Conservation (phyloP, 2,329 filamentous ascomycete species). For the Fusarium sp. region DNA sequence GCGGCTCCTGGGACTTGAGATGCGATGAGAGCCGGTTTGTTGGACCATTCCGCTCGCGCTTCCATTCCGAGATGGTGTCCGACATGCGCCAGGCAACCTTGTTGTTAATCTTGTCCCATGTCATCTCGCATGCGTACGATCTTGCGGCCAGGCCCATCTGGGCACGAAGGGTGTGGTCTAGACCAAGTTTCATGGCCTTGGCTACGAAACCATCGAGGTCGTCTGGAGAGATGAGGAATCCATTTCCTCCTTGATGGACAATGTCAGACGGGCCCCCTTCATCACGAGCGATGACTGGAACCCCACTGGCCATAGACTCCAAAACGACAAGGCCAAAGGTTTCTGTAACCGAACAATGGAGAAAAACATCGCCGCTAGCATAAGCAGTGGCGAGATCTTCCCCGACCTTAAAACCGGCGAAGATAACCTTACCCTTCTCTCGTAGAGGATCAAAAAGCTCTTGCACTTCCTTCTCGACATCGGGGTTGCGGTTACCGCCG, state of each 20-base stretch:
- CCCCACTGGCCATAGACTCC: slow-evolving; percentile 76
- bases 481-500: slow-evolving; percentile 72
- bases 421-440: slow-evolving; percentile 66
- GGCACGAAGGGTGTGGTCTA: slow-evolving; percentile 55
- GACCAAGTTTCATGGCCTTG: slow-evolving; percentile 61
- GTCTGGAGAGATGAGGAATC: slow-evolving; percentile 69
- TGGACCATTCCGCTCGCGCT: slow-evolving; percentile 44
- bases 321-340: slow-evolving; percentile 78
- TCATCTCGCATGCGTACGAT: slow-evolving; percentile 68
- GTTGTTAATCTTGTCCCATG: slow-evolving; percentile 78
- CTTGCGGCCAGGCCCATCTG: slow-evolving; percentile 61
- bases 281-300: slow-evolving; percentile 75
- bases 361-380: slow-evolving; percentile 74
- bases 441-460: slow-evolving; percentile 65
- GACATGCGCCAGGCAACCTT: slow-evolving; percentile 73
- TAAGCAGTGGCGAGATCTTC: slow-evolving; percentile 72
- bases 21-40: slow-evolving; percentile 16
- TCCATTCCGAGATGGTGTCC: slow-evolving; percentile 61
- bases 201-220: slow-evolving; percentile 69
- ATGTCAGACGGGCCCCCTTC: slow-evolving; percentile 77
- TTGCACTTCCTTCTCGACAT: slow-evolving; percentile 70
- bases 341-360: slow-evolving; percentile 77
- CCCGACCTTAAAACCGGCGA: slow-evolving; percentile 73
- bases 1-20: slow-evolving; percentile 43
- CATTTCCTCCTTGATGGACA: slow-evolving; percentile 67